Base-by-base conservation (phyloP, 139 green algal species). In the Chlorella vulgaris region DNA sequence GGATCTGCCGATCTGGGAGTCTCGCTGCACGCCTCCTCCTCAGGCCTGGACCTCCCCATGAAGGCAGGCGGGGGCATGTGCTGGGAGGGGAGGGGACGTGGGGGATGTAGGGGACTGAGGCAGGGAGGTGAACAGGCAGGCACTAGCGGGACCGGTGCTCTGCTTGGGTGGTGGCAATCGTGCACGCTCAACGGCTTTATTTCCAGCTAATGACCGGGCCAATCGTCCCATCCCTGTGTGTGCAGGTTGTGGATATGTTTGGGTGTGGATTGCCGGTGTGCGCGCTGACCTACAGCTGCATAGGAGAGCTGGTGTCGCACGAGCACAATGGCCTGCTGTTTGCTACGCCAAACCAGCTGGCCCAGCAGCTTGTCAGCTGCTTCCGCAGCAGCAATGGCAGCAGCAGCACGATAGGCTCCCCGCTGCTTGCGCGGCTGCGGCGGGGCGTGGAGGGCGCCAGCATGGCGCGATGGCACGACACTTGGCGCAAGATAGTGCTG, bases 231-330 rank as follows among this genome's bases (percentile, higher is more conserved):
- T 29, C 29, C 82, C 89, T 99, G 62, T 96, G 94, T 0, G 98
- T 98, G 96, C 99, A 99, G 89, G 93, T 98, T 13, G 93, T 99
- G 4, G 96, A 99, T 88, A 99, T 99, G 96, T 98, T 97, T 90
- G 96, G 96, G 0, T 90, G 89, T 70, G 94, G 93, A 7, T 84
- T 98, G 60, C 97, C 97, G 7, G 97, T 99, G 0, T 94, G 88
- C 71, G 92, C 96, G 3, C 83, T 91, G 26, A 53, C 81, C 55
- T 99, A 98, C 87, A 69, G 68, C 47, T 97, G 91, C 88, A 93
- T 98, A 13, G 28, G 29, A 8, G 94, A 99, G 86, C 89, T 98
- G 51, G 92, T 99, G 22, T 29, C 74, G 6, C 79, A 92, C 4
- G 89, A 89, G 2, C 53, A 87, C 76, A 97, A 93, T 67, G 95